phyloP scores from a whole-genome alignment of 208 protist genomes.

The Leishmania tropica region DNA sequence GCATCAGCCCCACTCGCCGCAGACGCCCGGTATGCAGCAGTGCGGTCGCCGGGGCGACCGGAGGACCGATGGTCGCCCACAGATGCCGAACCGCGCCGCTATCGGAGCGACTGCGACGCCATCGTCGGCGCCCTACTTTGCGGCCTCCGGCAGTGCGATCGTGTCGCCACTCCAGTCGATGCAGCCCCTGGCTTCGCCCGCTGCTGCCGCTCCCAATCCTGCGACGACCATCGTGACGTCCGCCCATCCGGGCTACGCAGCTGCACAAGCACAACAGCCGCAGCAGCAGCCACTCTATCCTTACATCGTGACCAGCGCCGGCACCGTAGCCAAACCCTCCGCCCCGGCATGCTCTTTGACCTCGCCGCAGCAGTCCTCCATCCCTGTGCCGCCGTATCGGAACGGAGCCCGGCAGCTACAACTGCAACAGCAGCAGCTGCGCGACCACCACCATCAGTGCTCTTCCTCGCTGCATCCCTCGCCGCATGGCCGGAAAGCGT shows the following conservation, averaged over 20 bases:
- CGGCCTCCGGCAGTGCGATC: background rate
- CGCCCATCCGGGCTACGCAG: background rate
- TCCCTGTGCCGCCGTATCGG: background rate
- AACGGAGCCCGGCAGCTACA: background rate
- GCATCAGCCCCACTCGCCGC: background rate
- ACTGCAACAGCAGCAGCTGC: background rate
- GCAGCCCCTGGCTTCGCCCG: background rate
- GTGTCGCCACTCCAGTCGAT: background rate
- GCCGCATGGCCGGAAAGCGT: background rate
- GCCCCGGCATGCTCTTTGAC: background rate
- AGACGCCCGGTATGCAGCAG: background rate
- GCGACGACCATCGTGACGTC: background rate
- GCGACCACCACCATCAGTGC: background rate
- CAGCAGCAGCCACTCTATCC: background rate
- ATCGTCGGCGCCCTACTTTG: background rate
- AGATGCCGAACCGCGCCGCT: background rate
- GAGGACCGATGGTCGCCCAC: background rate
- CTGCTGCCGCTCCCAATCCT: background rate
- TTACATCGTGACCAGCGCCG: background rate
- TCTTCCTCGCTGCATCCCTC: background rate
- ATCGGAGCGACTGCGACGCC: background rate
- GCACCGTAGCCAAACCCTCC: background rate
- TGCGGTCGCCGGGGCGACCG: background rate
- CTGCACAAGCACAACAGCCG: background rate
- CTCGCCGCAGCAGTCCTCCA: background rate